Percentiles rank a stretch among this genome's conserved stretches.
Evolutionary conservation across 768 basidiomycete genomes (phyloP).

Genomic region (Neoboletus magnificus): DNA sequence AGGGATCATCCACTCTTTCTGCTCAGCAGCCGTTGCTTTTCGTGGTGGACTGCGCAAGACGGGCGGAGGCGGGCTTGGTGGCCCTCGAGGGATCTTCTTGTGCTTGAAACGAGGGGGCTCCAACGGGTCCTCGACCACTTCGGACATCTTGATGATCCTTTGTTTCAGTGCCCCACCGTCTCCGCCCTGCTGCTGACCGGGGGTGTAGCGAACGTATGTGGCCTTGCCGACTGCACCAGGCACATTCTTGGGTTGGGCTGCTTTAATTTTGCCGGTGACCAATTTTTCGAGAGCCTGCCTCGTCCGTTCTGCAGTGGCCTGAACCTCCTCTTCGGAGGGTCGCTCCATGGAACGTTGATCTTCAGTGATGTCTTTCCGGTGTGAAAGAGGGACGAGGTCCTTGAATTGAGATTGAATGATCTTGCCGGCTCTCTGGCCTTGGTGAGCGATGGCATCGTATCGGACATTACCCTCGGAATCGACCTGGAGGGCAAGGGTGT

Average conservation of each 20-base stretch:
- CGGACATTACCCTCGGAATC: constrained; percentile 95
- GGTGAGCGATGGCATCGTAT: constrained; percentile 95
- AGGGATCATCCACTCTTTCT: constrained; percentile 99
- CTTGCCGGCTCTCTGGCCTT: constrained; percentile 87
- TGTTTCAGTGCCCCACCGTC: constrained; percentile 68
- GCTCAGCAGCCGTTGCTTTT: constrained; percentile 93
- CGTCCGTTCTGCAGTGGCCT: constrained; percentile 88
- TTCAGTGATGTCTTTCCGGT: constrained; percentile 85
- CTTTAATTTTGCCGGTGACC: constrained; percentile 95
- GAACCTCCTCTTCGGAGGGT: constrained; percentile 90
- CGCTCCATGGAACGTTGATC: constrained; percentile 77
- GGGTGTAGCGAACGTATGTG: constrained; percentile 93
- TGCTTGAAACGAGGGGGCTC: constrained; percentile 98
- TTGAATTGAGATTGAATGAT: constrained; percentile 94
- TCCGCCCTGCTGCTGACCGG: constrained; percentile 77
- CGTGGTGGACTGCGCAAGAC: constrained; percentile 93
- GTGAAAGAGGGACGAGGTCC: constrained; percentile 88
- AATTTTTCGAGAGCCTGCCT: constrained; percentile 90
- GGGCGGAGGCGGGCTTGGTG: constrained; percentile 94
- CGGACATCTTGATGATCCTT: constrained; percentile 98
- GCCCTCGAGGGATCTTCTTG: constrained; percentile 97
- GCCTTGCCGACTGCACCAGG: constrained; percentile 82
- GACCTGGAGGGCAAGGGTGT: constrained; percentile 94
- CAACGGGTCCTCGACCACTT: constrained; percentile 95
- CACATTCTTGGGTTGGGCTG: constrained; percentile 95